Percentiles rank a stretch among this genome's conserved stretches.
Evolutionary conservation across 495 filamentous ascomycete genomes (phyloP).

Genomic region (Penicillium pulvis): DNA sequence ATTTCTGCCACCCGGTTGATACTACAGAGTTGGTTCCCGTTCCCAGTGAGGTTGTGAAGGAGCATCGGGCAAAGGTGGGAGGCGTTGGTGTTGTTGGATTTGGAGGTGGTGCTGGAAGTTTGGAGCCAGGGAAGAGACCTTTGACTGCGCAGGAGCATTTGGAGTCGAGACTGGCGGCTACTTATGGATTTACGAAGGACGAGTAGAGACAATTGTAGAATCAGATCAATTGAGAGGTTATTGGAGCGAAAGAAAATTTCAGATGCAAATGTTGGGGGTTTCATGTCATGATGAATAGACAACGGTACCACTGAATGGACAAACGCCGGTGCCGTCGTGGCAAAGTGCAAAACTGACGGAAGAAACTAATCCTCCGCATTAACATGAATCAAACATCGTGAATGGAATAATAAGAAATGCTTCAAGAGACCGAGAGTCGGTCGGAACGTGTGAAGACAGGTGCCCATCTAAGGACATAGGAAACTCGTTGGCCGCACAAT

Average conservation of each 20-base stretch:
- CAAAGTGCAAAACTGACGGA: slow-evolving; percentile 22
- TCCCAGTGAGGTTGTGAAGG: slow-evolving; percentile 64
- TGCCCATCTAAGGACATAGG: slow-evolving; percentile 27
- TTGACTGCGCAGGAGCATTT: slow-evolving; percentile 87
- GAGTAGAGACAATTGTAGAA: slow-evolving; percentile 4
- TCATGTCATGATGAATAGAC: slow-evolving; percentile 20
- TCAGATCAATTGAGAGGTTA: slow-evolving; percentile 5
- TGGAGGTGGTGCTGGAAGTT: slow-evolving; percentile 40
- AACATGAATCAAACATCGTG: slow-evolving; percentile 20
- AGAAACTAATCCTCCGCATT: slow-evolving; percentile 19
- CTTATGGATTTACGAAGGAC: slow-evolving; percentile 60
- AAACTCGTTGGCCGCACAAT: slow-evolving; percentile 27
- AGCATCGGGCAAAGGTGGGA: slow-evolving; percentile 35
- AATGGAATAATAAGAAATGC: slow-evolving; percentile 17
- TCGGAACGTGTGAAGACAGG: slow-evolving; percentile 10
- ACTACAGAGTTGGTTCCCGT: slow-evolving; percentile 69
- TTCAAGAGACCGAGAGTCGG: slow-evolving; percentile 12
- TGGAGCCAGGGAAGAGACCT: slow-evolving; percentile 54
- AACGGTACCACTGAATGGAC: slow-evolving; percentile 16
- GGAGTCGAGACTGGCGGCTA: slow-evolving; percentile 69
- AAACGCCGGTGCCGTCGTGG: slow-evolving; percentile 27
- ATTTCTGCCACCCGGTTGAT: slow-evolving; percentile 86
- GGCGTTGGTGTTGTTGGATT: slow-evolving; percentile 40
- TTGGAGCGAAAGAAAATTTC: background rate
- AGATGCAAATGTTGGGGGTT: slow-evolving; percentile 17